A percentile compares a stretch with the other conserved stretches of the same genome.
phyloP scores from a whole-genome alignment of 371 early-diverging fungal species.

The Aphelidium insulamus region DNA sequence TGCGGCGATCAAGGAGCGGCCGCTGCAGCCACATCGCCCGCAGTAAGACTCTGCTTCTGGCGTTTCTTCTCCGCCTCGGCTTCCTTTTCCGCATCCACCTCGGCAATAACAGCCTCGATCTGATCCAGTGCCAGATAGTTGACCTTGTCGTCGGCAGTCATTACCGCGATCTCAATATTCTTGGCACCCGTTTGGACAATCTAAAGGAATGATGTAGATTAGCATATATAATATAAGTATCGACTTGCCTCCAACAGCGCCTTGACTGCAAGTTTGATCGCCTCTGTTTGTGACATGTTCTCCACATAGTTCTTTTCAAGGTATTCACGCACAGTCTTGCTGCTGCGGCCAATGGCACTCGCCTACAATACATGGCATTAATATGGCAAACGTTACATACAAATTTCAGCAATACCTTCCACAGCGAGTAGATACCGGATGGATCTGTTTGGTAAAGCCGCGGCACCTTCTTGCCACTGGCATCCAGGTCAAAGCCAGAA shows the following conservation, averaged over 20 bases:
- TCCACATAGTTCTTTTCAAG: constrained; percentile 89
- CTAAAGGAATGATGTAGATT: constrained; percentile 10
- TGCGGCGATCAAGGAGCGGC: no score
- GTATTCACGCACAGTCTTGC: constrained; percentile 91
- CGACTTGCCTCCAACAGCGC: constrained; percentile 57
- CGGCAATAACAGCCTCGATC: constrained; percentile 55
- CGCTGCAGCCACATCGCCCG: no score
- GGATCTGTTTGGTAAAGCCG: constrained; percentile 97
- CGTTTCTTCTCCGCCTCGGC: constrained; percentile 66
- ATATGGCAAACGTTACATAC: background rate
- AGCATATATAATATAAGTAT: background rate
- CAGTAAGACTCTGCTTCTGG: constrained; percentile 16
- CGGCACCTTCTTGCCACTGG: constrained; percentile 63
- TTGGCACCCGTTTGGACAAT: constrained; percentile 96
- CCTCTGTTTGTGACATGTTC: constrained; percentile 48
- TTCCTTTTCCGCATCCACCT: constrained; percentile 82
- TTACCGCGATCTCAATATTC: constrained; percentile 88
- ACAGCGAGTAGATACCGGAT: constrained; percentile 95
- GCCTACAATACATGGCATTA: constrained; percentile 24
- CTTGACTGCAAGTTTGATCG: constrained; percentile 75
- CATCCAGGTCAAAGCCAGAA: constrained; percentile 69
- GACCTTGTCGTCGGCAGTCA: constrained; percentile 42
- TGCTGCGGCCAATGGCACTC: constrained; percentile 86
- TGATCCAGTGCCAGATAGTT: constrained; percentile 53
- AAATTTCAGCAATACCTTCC: constrained; percentile 40